Evolutionary conservation across 495 filamentous ascomycete genomes (phyloP).

Genomic region (Xylaria curta): DNA sequence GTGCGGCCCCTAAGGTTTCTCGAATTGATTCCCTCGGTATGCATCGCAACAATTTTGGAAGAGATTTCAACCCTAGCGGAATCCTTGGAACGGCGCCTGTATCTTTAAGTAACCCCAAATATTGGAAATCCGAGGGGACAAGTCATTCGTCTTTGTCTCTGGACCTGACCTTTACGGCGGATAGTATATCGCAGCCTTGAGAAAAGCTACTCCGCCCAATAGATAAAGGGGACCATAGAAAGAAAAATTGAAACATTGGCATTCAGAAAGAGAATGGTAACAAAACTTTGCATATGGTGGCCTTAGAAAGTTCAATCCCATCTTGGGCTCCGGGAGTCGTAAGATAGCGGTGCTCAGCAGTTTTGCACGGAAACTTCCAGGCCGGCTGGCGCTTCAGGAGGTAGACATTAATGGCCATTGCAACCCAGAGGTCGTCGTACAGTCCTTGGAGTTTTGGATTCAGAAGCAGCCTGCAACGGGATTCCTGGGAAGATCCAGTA

Average conservation of each 20-base stretch:
- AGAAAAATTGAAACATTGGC: not conserved
- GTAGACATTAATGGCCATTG: constrained; percentile 11
- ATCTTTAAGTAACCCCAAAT: not conserved
- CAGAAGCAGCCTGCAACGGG: constrained; percentile 1
- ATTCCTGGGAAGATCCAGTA: constrained; percentile 18
- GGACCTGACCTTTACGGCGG: not conserved
- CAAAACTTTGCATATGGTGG: not conserved
- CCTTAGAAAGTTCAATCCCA: constrained; percentile 5
- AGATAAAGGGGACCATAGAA: not conserved
- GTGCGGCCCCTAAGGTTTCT: not conserved
- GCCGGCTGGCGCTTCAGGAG: not conserved
- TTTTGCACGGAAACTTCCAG: constrained; percentile 14
- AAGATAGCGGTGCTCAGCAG: not conserved
- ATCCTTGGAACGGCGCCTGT: not conserved
- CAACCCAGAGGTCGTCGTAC: not conserved
- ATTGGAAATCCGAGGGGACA: not conserved
- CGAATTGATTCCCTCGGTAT: not conserved
- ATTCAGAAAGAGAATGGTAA: not conserved
- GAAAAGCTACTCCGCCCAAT: not conserved
- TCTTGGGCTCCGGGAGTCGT: constrained; percentile 4
- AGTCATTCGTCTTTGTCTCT: not conserved
- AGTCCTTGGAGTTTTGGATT: not conserved
- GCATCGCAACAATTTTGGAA: not conserved
- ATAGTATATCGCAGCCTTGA: not conserved
- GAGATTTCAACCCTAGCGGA: constrained; percentile 1